Conservation (phyloP, 225 moss, liverwort and hornwort species). For the Asterella californica region DNA sequence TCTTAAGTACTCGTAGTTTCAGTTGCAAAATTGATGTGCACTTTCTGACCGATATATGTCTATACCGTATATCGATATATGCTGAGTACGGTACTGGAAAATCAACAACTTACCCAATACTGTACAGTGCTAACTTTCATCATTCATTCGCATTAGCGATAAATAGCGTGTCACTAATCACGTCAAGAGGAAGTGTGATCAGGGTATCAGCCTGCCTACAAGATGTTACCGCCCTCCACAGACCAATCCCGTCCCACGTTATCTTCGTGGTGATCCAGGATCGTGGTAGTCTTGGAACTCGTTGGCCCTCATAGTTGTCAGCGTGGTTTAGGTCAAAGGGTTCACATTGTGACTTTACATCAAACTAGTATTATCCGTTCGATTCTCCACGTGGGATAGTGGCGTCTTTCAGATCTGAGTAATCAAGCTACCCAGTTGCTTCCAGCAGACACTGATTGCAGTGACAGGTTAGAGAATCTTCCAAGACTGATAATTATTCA, state of each 20-base stretch:
- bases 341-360: background rate
- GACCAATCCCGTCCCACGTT: background rate
- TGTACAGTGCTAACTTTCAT: background rate
- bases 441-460: background rate
- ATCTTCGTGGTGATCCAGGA: background rate
- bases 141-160: background rate
- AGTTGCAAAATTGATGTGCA: no score
- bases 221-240: background rate
- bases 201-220: no score
- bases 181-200: background rate
- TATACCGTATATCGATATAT: no score
- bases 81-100: background rate
- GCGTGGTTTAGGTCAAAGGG: slow-evolving; percentile 1
- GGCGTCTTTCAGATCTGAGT: background rate
- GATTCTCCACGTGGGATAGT: background rate
- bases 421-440: background rate
- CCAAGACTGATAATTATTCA: no score
- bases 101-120: background rate
- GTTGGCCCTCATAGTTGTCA: background rate
- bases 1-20: no score
- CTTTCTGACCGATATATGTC: no score
- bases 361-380: background rate
- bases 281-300: background rate
- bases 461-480: background rate
- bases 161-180: background rate